phyloP scores from a whole-genome alignment of 192 early-diverging fungal genomes.

The Coemansia sp. region DNA sequence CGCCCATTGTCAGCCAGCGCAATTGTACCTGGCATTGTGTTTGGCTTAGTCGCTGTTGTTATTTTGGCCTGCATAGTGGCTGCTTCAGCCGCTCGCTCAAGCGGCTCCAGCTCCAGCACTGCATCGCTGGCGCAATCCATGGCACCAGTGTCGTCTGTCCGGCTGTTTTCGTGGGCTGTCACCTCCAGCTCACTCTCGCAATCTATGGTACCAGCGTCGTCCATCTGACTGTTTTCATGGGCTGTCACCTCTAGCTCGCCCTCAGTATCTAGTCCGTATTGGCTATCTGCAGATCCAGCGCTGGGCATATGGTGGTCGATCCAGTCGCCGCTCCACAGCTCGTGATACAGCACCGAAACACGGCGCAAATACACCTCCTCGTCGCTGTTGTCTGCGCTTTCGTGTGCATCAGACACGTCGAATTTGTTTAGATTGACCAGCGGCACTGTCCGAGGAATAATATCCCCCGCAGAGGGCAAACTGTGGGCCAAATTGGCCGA shows the following conservation, averaged over 20 bases:
- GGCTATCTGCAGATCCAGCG: neutral
- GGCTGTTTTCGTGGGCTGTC: neutral
- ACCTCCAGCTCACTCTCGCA: neutral
- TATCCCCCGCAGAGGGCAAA: neutral
- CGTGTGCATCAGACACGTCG: neutral
- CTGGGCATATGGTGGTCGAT: constrained; percentile 20
- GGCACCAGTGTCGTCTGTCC: neutral
- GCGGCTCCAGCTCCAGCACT: neutral
- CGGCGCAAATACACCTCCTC: constrained; percentile 52
- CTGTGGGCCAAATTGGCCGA: neutral
- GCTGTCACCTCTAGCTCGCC: neutral
- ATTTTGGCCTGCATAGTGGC: neutral
- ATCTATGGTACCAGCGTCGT: neutral
- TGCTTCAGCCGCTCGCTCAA: neutral
- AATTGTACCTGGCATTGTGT: constrained; percentile 5
- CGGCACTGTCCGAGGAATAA: neutral
- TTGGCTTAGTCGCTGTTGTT: constrained; percentile 2
- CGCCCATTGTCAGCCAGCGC: constrained; percentile 3
- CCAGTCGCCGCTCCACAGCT: constrained; percentile 53
- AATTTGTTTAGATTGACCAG: neutral
- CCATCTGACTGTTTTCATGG: neutral
- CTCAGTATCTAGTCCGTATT: neutral
- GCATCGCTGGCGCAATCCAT: neutral
- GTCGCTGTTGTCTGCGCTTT: constrained; percentile 16
- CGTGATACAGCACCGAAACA: constrained; percentile 49